Base-by-base conservation (phyloP, 2,329 filamentous ascomycete species). In the Dryadomyces quercus-mongolicae region DNA sequence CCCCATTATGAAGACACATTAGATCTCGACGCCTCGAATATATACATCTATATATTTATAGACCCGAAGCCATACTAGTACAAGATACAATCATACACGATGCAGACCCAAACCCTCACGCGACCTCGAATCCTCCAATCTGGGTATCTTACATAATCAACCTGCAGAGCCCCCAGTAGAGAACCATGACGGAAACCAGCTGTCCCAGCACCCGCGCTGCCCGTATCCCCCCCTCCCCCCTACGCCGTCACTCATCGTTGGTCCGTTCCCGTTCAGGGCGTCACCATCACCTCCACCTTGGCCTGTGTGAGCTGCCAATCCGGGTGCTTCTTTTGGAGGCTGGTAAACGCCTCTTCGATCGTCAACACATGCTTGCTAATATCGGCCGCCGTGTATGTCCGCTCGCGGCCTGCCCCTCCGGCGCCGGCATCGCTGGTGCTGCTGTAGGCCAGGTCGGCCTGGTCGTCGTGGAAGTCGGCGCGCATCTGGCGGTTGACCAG, bases 401-500 rank as follows among this genome's bases (percentile, higher is more conserved):
- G 22, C 20, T 22, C 22, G 45, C 21, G 7, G 21, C 22, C n/a
- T 21, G 3, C n/a, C 21, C n/a, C 36, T 53, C 51, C 49, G 38
- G 25, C 15, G n/a, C n/a, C n/a, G 13, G 1, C 21, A 21, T 12
- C 40, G 21, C 7, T 34, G 6, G 5, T 43, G 22, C n/a, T 18
- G 16, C 38, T 15, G 55, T 53, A 61, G 2, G 43, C 43, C 25
- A 61, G 45, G 7, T 60, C 56, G 53, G 46, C 45, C 13, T 25
- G 50, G 54, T 61, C 60, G 54, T 60, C 55, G 54, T 50, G 57
- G 18, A 40, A 12, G 52, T 60, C 56, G 38, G 42, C 54, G 9
- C 56, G 57, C 53, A 57, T 43, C 21, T 31, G 40, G 13, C 66
- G 63, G 49, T 58, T 57, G 1, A 61, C 62, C 36, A 67, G 57